phyloP scores from a whole-genome alignment of 1,284 basidiomycete genomes.

The Volvariella surrecta region DNA sequence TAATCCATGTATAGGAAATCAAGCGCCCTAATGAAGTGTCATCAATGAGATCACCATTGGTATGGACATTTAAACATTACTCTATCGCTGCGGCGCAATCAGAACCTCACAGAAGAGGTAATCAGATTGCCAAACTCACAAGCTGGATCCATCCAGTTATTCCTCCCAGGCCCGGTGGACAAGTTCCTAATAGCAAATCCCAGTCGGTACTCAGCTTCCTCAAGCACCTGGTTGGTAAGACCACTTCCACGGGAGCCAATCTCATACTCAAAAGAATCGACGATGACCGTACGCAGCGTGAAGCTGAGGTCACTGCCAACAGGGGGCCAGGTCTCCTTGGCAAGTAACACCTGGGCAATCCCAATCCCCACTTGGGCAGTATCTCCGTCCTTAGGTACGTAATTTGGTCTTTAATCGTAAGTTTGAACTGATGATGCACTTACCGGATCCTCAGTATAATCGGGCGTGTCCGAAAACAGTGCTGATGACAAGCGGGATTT shows the following conservation, averaged over 20 bases:
- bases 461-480: conserved; percentile 60
- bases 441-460: conserved; percentile 29
- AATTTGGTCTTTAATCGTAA: conserved; percentile 12
- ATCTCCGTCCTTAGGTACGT: conserved; percentile 40
- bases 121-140: conserved; percentile 37
- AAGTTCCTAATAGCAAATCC: conserved; percentile 78
- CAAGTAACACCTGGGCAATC: conserved; percentile 60
- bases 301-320: conserved; percentile 78
- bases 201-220: conserved; percentile 68
- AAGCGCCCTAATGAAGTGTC: conserved; percentile 49
- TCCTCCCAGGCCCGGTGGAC: conserved; percentile 49
- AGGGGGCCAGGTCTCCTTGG: conserved; percentile 75
- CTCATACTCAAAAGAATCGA: conserved; percentile 53
- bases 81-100: conserved; percentile 41
- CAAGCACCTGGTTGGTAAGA: conserved; percentile 27
- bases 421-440: conserved; percentile 21
- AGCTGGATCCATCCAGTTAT: conserved; percentile 72
- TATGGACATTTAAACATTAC: conserved; percentile 20
- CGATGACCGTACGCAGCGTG: conserved; percentile 70
- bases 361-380: too few species aligned
- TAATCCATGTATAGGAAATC: conserved; percentile 88
- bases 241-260: conserved; percentile 15
- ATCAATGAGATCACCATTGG: conserved; percentile 10
- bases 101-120: conserved; percentile 7
- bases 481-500: conserved; percentile 53